phyloP scores from a whole-genome alignment of 768 basidiomycete species.

The Suillus hirtellus region DNA sequence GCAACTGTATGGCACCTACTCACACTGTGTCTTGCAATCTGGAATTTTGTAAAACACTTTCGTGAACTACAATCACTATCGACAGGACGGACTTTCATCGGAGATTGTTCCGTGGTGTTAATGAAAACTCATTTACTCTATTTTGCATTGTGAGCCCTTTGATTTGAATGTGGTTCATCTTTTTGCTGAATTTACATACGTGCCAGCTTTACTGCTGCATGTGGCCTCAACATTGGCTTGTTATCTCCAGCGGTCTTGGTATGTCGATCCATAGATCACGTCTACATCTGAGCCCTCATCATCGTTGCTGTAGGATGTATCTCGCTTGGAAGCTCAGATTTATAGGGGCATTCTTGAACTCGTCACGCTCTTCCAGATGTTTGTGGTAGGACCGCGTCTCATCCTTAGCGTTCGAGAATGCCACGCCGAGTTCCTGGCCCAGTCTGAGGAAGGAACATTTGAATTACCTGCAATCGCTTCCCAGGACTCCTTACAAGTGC shows the following conservation, averaged over 20 bases:
- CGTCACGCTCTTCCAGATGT: neutral
- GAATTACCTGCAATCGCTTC: neutral
- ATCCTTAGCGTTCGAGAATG: neutral
- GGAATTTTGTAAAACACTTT: neutral
- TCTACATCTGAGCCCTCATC: neutral
- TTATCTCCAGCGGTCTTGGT: neutral
- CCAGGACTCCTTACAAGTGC: neutral
- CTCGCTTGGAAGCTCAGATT: neutral
- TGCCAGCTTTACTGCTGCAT: neutral
- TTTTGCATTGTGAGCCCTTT: neutral
- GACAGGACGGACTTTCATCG: neutral
- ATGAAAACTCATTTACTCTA: neutral
- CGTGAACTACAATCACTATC: neutral
- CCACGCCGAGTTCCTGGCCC: neutral
- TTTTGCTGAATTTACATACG: neutral
- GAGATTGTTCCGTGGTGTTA: neutral
- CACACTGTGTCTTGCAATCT: neutral
- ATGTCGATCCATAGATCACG: too few species aligned
- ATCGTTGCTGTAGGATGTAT: neutral
- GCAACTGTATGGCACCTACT: neutral
- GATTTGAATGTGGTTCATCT: neutral
- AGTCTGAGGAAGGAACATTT: neutral
- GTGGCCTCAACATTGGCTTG: neutral
- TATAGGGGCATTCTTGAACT: neutral
- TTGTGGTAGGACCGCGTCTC: neutral